These are phyloP conservation scores for Beta macrorhiza DNA, from an alignment of 179 eudicot species.

Conservation along the genomic window DNA sequence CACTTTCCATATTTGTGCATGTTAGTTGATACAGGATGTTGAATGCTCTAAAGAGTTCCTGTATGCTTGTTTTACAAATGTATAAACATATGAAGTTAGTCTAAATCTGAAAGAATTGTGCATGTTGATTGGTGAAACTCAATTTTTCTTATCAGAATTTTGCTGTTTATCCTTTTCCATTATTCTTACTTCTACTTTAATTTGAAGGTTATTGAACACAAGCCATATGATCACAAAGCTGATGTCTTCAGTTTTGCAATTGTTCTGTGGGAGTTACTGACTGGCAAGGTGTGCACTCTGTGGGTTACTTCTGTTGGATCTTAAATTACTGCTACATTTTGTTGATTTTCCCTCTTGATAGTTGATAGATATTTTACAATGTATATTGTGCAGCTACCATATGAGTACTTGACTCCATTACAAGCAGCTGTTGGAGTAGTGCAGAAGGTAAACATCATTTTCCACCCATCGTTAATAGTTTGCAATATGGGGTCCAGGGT, in stretches of 20 bases:
- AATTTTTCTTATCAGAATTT: not conserved
- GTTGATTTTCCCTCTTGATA: not conserved
- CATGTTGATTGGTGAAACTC: not conserved
- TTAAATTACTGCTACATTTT: not conserved
- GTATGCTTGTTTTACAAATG: not conserved
- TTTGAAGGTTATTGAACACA: slow-evolving; percentile 91
- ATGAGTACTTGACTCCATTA: slow-evolving; percentile 83
- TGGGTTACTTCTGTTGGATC: not conserved
- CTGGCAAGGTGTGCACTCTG: slow-evolving; percentile 68
- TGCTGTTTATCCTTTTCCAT: not conserved
- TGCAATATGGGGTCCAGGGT: not conserved
- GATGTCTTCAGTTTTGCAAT: slow-evolving; percentile 85
- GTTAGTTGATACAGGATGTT: too few species aligned
- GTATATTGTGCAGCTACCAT: slow-evolving; percentile 66
- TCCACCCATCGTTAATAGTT: not conserved
- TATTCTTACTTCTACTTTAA: not conserved
- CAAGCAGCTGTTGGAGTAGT: slow-evolving; percentile 99
- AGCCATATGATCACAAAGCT: slow-evolving; percentile 94
- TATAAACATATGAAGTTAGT: not conserved
- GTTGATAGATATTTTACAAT: not conserved
- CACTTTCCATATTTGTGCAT: too few species aligned
- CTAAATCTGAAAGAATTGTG: slow-evolving; percentile 1
- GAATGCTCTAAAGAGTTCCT: too few species aligned
- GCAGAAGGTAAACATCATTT: slow-evolving; percentile 61
- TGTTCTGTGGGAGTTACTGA: slow-evolving; percentile 85